A percentile compares a stretch with the other conserved stretches of the same genome.
Evolutionary conservation across 441 rosid species (phyloP).

Genomic region (Aquilaria agallochum): DNA sequence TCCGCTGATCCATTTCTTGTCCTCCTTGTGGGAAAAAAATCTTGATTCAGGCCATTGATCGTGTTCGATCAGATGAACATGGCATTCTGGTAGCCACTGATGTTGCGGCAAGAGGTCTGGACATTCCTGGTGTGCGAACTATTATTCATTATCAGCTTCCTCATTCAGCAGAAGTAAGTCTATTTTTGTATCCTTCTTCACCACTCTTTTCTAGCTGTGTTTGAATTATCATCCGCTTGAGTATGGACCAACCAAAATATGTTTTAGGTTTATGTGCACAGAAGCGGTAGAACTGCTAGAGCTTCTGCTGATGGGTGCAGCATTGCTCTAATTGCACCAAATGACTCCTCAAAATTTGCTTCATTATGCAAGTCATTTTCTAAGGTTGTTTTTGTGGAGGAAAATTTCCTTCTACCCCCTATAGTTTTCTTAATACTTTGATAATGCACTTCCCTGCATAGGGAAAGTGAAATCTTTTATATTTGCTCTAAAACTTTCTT

Average conservation of each 20-base stretch:
- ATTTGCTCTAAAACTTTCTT: conserved; percentile 11
- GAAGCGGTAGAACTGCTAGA: conserved; percentile 99
- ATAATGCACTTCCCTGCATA: conserved; percentile 1
- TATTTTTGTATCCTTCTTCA: conserved; percentile 15
- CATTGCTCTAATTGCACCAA: conserved; percentile 80
- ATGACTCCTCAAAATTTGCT: conserved; percentile 79
- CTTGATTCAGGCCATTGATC: conserved; percentile 78
- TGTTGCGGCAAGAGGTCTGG: conserved; percentile 99
- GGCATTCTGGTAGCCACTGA: conserved; percentile 92
- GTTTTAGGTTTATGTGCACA: conserved; percentile 88
- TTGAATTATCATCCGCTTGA: background rate
- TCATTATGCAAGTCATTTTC: conserved; percentile 87
- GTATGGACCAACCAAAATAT: background rate
- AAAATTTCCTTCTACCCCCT: conserved; percentile 4
- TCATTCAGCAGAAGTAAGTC: conserved; percentile 85
- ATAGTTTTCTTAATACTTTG: conserved; percentile 1
- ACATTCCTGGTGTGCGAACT: conserved; percentile 92
- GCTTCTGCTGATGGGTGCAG: conserved; percentile 95
- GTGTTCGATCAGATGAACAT: conserved; percentile 72
- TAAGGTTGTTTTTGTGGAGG: conserved; percentile 44
- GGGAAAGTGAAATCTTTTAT: background rate
- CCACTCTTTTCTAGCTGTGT: conserved; percentile 2
- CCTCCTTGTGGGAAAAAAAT: conserved; percentile 4
- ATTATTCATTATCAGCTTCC: conserved; percentile 98
- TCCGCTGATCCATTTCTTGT: conserved; percentile 16